Evolutionary conservation across 345 rosid genomes (phyloP).

Genomic region (Ailanthus altissimus): DNA sequence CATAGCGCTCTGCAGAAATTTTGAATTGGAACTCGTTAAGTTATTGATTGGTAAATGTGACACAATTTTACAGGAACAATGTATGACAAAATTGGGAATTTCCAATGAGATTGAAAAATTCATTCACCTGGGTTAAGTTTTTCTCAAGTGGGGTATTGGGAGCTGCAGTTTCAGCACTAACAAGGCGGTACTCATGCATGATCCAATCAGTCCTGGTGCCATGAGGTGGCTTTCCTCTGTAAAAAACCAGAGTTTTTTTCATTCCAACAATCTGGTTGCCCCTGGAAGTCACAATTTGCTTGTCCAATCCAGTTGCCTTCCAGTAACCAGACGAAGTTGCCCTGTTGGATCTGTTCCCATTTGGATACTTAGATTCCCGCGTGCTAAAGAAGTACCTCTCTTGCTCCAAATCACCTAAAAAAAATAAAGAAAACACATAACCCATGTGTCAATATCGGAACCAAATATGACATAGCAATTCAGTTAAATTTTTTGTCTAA

Average conservation of each 20-base stretch:
- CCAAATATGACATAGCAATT: neutral
- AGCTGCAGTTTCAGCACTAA: slow-evolving; percentile 19
- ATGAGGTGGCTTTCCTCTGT: slow-evolving; percentile 84
- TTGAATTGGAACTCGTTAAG: slow-evolving; percentile 7
- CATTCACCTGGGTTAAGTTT: slow-evolving; percentile 41
- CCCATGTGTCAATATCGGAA: slow-evolving; percentile 8
- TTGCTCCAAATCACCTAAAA: slow-evolving; percentile 76
- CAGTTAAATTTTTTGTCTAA: neutral
- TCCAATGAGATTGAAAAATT: neutral
- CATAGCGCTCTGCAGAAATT: slow-evolving; percentile 41
- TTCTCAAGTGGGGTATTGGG: slow-evolving; percentile 29
- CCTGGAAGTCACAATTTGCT: slow-evolving; percentile 61
- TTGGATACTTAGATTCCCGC: slow-evolving; percentile 86
- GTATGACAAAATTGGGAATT: neutral
- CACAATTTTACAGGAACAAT: neutral
- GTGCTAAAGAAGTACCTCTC: slow-evolving; percentile 97
- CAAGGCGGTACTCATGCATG: slow-evolving; percentile 96
- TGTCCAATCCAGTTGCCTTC: slow-evolving; percentile 96
- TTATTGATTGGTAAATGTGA: slow-evolving; percentile 1
- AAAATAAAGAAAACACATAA: slow-evolving; percentile 4
- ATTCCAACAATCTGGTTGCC: slow-evolving; percentile 70
- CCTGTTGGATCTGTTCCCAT: slow-evolving; percentile 86
- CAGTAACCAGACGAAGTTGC: slow-evolving; percentile 88
- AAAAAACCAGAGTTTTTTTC: slow-evolving; percentile 98
- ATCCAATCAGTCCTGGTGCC: slow-evolving; percentile 93